Percentiles rank a stretch among this genome's conserved stretches.
Conservation (phyloP, 31 red algal genomes). For the Odonthalia washingtoniensis region DNA sequence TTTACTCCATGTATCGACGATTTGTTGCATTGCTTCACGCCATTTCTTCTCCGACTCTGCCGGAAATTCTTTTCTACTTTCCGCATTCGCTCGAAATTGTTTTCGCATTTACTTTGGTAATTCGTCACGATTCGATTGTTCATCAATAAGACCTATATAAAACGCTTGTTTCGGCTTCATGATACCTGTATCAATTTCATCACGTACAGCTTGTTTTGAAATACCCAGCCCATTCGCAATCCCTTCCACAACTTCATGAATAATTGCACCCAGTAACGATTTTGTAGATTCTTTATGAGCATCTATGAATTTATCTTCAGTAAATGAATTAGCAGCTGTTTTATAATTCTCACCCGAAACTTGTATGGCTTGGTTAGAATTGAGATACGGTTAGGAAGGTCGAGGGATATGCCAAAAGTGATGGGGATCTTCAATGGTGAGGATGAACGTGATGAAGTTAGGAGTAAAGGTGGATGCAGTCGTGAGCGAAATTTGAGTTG, state of each 20-base stretch:
- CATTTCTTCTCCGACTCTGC: conserved; percentile 54
- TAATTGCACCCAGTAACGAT: conserved; percentile 66
- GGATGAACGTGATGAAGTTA: too few species aligned
- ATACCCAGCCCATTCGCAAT: conserved; percentile 48
- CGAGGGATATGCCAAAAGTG: too few species aligned
- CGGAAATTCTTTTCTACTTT: conserved; percentile 34
- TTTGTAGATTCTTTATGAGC: conserved; percentile 74
- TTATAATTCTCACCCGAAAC: too few species aligned
- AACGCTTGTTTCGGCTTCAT: conserved; percentile 54
- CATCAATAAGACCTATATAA: conserved; percentile 60
- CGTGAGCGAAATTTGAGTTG: too few species aligned
- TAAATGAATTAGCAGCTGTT: conserved; percentile 80
- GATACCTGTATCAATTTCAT: conserved; percentile 68
- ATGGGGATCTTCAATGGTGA: too few species aligned
- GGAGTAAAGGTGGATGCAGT: too few species aligned
- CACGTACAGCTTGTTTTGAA: conserved; percentile 48
- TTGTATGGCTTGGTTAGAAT: too few species aligned
- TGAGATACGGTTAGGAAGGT: too few species aligned
- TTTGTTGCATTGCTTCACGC: conserved; percentile 52
- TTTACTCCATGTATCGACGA: conserved; percentile 48
- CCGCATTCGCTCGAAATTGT: conserved; percentile 16
- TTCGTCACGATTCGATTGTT: too few species aligned
- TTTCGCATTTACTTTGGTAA: too few species aligned
- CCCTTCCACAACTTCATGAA: conserved; percentile 52
- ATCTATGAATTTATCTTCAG: conserved; percentile 72